phyloP scores from a whole-genome alignment of 2,329 filamentous ascomycete species.

The Waltergamsia citrina region DNA sequence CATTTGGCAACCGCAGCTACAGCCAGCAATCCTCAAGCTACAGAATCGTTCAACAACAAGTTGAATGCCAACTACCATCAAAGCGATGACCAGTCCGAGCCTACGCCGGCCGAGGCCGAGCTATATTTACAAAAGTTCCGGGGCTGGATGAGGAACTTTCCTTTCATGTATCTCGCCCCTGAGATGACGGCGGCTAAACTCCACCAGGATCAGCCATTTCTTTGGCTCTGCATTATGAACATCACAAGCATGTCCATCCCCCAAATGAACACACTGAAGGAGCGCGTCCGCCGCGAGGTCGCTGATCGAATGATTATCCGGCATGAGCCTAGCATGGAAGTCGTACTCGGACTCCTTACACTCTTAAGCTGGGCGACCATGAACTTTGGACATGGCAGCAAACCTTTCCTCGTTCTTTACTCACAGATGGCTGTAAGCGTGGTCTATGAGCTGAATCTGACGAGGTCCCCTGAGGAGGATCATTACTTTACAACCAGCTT shows the following conservation, averaged over 20 bases:
- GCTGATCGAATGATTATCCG: slow-evolving; percentile 36
- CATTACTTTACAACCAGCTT: slow-evolving; percentile 23
- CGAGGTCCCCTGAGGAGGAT: slow-evolving; percentile 24
- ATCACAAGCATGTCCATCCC: slow-evolving; percentile 30
- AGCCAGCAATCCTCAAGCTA: slow-evolving; percentile 13
- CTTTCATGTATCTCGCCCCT: slow-evolving; percentile 30
- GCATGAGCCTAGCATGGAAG: slow-evolving; percentile 38
- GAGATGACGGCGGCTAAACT: slow-evolving; percentile 27
- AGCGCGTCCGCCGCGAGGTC: slow-evolving; percentile 31
- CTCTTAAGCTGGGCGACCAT: slow-evolving; percentile 35
- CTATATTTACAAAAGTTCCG: slow-evolving; percentile 29
- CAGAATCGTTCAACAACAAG: neutral
- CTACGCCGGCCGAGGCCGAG: slow-evolving; percentile 26
- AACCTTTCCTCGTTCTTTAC: slow-evolving; percentile 33
- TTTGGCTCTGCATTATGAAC: slow-evolving; percentile 40
- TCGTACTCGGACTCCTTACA: slow-evolving; percentile 39
- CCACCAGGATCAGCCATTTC: slow-evolving; percentile 30
- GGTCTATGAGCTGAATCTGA: slow-evolving; percentile 35
- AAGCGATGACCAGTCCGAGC: slow-evolving; percentile 13
- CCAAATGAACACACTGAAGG: slow-evolving; percentile 27
- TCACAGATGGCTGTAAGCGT: slow-evolving; percentile 31
- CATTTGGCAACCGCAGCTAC: slow-evolving; percentile 25
- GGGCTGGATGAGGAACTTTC: slow-evolving; percentile 29
- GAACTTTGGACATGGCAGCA: slow-evolving; percentile 20
- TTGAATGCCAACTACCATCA: neutral